Base-by-base conservation (phyloP, 108 stramenopile genomes). In the Stephanodiscus triporus region DNA sequence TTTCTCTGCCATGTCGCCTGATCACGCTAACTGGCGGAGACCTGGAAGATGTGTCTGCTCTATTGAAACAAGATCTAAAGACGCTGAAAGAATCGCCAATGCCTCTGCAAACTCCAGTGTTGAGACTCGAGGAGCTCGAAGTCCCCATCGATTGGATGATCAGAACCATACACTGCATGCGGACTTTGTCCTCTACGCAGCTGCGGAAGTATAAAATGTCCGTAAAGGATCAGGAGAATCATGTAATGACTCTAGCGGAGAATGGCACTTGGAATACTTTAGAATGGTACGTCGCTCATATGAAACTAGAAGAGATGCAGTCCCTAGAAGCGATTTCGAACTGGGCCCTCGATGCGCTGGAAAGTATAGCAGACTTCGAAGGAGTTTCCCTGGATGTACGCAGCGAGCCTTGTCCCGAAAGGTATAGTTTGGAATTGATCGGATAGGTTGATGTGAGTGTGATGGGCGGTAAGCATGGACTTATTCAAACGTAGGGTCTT, bases 101-200 rank as follows among this genome's bases (percentile, higher is more conserved):
- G 26, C 50, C 66, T 7, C 49, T 19, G 17, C 30, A 26, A 34
- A 67, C 66, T 23, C 66, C 66, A 19, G 50, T 9, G 36, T 23
- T 67, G 48, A 45, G 36, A 51, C 66, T 67, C 14, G 66, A 67
- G 36, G 34, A 67, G 20, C 20, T 67, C 1, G 43, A 67, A 67
- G 66, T 67, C 10, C 43, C 66, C 26, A 48, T 51, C 9, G 27
- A 30, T 1, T 67, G 66, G 66, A 67, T 67, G 66, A 19, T 36
- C 4, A 48, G 66, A 30, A 67, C 66, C 30, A 67, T 67, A 51
- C 66, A 67, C 30, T 67, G 66, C n/a, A 22, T 67, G 50, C 7
- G 27, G 37, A 32, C 23, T 30, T 51, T 67, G 48, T 50, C 66
- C 2, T 32, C 27, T 37, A 11, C 24, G 2, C 49, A 67, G 26